phyloP scores from a whole-genome alignment of 1,284 basidiomycete genomes.

The Cutaneotrichosporon cavernicola region DNA sequence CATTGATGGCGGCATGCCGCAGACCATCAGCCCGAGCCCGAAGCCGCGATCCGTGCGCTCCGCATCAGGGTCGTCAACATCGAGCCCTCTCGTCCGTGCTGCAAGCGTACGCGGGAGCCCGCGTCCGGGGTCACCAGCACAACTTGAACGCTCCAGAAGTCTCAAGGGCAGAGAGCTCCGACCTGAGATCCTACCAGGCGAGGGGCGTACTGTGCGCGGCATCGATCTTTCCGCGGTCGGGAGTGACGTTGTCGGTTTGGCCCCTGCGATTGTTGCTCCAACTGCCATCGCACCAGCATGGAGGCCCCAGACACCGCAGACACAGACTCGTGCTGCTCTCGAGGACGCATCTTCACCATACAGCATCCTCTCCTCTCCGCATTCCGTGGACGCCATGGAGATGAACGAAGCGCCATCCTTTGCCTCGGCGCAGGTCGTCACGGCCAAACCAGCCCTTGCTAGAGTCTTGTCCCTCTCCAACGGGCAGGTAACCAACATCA shows the following conservation, averaged over 20 bases:
- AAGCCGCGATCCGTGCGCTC: neutral
- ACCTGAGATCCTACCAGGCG: neutral
- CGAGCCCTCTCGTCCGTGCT: conserved; percentile 1
- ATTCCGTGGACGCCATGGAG: neutral
- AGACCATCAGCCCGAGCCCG: neutral
- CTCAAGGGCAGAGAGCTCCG: neutral
- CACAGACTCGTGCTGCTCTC: neutral
- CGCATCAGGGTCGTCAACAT: neutral
- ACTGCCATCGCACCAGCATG: neutral
- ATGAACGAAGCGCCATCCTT: neutral
- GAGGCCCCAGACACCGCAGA: neutral
- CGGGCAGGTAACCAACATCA: conserved; percentile 3
- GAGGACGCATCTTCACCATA: neutral
- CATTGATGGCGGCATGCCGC: neutral
- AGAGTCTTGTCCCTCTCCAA: conserved; percentile 12
- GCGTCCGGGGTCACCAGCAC: neutral
- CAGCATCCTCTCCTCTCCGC: conserved; percentile 3
- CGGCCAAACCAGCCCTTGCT: conserved; percentile 7
- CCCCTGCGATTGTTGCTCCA: neutral
- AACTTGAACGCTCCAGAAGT: neutral
- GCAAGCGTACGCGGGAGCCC: neutral
- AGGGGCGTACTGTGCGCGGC: neutral
- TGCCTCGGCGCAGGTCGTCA: conserved; percentile 14
- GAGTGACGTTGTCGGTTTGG: neutral
- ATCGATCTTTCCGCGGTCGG: conserved; percentile 4